Evolutionary conservation across 2,329 filamentous ascomycete genomes (phyloP).

Genomic region (Penicillium sp.): DNA sequence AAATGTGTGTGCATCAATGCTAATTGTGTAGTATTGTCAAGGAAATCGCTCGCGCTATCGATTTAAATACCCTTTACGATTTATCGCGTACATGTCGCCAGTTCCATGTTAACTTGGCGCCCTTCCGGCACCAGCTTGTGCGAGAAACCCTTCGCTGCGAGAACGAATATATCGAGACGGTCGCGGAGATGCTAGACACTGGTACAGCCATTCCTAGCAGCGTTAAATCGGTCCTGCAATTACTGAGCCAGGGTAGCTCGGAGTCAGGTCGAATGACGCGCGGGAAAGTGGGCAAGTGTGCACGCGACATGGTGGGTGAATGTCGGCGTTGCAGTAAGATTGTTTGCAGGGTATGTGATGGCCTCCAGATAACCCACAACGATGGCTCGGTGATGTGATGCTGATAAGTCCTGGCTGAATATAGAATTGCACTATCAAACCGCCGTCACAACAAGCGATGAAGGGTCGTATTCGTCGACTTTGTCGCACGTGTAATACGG

Average conservation of each 20-base stretch:
- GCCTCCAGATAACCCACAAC: not conserved
- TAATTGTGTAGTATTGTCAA: constrained; percentile 66
- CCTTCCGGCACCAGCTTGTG: constrained; percentile 73
- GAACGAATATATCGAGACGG: constrained; percentile 60
- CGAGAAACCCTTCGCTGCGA: constrained; percentile 75
- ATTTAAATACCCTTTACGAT: constrained; percentile 82
- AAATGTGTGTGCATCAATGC: not conserved
- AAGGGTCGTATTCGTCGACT: constrained; percentile 77
- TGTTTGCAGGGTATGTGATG: constrained; percentile 72
- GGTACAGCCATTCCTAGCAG: constrained; percentile 35
- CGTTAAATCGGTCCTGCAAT: constrained; percentile 31
- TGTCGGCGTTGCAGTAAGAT: constrained; percentile 76
- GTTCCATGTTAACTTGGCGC: constrained; percentile 73
- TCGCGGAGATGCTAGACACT: constrained; percentile 44
- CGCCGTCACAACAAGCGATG: constrained; percentile 66
- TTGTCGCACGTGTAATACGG: constrained; percentile 72
- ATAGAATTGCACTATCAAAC: constrained; percentile 88
- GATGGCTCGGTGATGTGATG: not conserved
- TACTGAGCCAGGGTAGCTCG: constrained; percentile 29
- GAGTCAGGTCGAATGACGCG: constrained; percentile 49
- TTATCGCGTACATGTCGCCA: constrained; percentile 80
- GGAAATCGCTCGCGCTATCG: constrained; percentile 73
- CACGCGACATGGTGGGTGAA: constrained; percentile 80
- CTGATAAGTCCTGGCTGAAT: not conserved
- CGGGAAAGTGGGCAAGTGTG: constrained; percentile 76